These are phyloP conservation scores for Pestalotiopsis sp. DNA, from an alignment of 2,329 filamentous ascomycete genomes.

Conservation along the genomic window DNA sequence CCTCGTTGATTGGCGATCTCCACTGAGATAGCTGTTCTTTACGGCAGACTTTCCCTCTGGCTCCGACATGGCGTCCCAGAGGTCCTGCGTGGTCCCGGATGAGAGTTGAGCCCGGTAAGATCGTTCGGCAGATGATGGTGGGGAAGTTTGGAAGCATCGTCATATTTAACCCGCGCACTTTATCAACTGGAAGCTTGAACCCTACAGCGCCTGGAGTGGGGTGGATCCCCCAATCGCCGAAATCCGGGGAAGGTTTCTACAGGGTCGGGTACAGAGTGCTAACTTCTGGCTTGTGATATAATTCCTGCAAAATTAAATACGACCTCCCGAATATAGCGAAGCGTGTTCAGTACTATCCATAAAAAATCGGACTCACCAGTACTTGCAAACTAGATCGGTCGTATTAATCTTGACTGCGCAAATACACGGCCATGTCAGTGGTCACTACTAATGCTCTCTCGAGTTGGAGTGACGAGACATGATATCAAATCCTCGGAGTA, in stretches of 20 bases:
- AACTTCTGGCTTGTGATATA: too few relatives aligned
- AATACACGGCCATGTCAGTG: too few relatives aligned
- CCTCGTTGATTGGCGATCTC: background rate
- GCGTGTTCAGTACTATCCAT: too few relatives aligned
- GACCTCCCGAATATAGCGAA: too few relatives aligned
- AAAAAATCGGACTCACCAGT: too few relatives aligned
- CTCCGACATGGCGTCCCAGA: background rate
- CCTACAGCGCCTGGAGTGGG: background rate
- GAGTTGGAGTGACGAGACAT: too few relatives aligned
- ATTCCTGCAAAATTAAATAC: too few relatives aligned
- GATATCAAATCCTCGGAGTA: too few relatives aligned
- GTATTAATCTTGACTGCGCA: too few relatives aligned
- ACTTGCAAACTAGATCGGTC: too few relatives aligned
- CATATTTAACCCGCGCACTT: constrained; percentile 5
- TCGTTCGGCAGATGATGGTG: constrained; percentile 7
- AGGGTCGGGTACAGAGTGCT: too few relatives aligned
- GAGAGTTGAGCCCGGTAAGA: background rate
- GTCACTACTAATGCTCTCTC: too few relatives aligned
- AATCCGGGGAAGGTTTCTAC: background rate
- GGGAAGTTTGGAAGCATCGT: background rate
- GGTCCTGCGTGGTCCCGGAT: background rate
- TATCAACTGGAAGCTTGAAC: background rate
- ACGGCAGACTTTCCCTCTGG: background rate
- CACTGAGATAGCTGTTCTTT: background rate
- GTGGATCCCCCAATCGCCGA: background rate